Conservation (phyloP, 805 yeast genomes). For the Kodamaea fukazawae region DNA sequence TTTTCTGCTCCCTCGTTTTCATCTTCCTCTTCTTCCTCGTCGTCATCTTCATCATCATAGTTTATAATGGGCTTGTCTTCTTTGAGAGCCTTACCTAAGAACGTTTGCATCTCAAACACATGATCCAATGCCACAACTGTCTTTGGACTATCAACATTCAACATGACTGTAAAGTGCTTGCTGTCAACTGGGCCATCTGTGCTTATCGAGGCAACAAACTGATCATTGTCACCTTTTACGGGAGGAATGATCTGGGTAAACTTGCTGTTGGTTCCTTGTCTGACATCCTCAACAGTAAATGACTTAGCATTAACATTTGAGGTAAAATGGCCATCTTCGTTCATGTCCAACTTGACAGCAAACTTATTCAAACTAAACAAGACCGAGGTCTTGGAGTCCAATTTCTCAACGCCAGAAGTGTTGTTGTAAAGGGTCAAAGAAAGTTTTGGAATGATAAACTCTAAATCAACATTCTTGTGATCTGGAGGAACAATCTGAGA, state of each 20-base stretch:
- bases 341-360: conserved; percentile 49
- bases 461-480: conserved; percentile 42
- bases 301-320: conserved; percentile 67
- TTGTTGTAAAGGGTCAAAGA: conserved; percentile 59
- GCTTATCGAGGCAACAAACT: conserved; percentile 57
- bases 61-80: conserved; percentile 15
- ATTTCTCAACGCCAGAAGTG: conserved; percentile 36
- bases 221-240: conserved; percentile 58
- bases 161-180: conserved; percentile 46
- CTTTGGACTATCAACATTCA: conserved; percentile 77
- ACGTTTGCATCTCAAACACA: conserved; percentile 69
- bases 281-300: conserved; percentile 72
- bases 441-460: conserved; percentile 59
- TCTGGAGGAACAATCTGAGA: conserved; percentile 20
- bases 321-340: conserved; percentile 51
- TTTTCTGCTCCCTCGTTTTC: not conserved
- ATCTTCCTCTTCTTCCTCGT: conserved; percentile 9
- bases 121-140: conserved; percentile 84
- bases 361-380: conserved; percentile 54
- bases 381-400: conserved; percentile 35
- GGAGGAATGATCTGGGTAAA: conserved; percentile 82
- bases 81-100: conserved; percentile 50
- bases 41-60: conserved; percentile 17
- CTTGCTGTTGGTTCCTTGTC: conserved; percentile 59
- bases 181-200: conserved; percentile 40